Base-by-base conservation (phyloP, 495 filamentous ascomycete species). In the Penicillium coprophilum region DNA sequence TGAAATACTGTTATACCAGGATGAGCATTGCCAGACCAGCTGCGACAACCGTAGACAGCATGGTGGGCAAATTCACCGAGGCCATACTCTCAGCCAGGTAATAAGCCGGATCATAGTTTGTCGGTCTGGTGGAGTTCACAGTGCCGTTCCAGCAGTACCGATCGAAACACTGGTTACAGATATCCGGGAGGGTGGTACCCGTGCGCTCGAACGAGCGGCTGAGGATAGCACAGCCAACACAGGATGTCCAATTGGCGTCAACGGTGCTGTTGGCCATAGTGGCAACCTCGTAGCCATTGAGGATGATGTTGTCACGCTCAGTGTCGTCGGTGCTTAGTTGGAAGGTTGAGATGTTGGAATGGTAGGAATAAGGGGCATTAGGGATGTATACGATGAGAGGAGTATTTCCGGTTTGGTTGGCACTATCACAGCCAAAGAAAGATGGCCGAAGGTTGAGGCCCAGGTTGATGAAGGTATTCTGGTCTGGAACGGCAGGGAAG, bases 331-430 rank as follows among this genome's bases (percentile, higher is more conserved):
- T 92, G 4, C 62, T 61, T 3, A 83, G 75, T 36, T 82, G 70
- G 66, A 87, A 90, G 30, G 94, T 97, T 4, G 85, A 85, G 4
- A 85, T 72, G 73, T 97, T 97, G 62, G 82, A 87, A 41, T 78
- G 61, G 58, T 77, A 80, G 36, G 80, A 83, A 73, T 94, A 96
- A 0, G 93, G 93, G 13, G 81, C 73, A 69, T 96, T 96, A 49
- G 93, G 89, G n/a, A 97, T 61, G 71, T 97, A 97, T 56, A 97
- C 89, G 57, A 97, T 70, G 31, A 97, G 62, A 0, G 93, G 93
- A 0, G 86, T 74, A 7, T 66, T 58, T 4, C 67, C 69, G 32
- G 69, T 70, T 4, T 60, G 59, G 71, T 96, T 95, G 54, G 75
- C 70, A 40, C 76, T 77, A 73, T 92, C 74, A 77, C 93, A 97